Base-by-base conservation (phyloP, 495 filamentous ascomycete genomes). In the Penicillium angulare region DNA sequence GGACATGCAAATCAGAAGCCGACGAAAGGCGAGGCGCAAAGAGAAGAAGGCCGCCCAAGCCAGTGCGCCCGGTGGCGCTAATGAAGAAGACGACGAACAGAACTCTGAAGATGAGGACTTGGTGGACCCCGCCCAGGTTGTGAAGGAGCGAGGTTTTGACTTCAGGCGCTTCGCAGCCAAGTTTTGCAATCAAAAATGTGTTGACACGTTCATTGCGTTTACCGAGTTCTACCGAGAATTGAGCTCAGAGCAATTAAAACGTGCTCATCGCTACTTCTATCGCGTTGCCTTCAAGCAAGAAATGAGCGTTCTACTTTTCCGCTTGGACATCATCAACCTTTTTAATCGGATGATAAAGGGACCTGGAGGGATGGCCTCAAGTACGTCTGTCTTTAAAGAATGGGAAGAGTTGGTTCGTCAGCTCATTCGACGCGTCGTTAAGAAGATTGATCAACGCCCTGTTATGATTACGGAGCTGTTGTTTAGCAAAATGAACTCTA, bases 261-360 rank as follows among this genome's bases (percentile, higher is more conserved):
- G 95, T 3, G 88, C 86, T 18, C 92, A 97, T 69, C 89, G 93
- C 7, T 97, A 93, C 59, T 92, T 99, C 67, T 92, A 97, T 55
- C 85, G 93, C 1, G 81, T 95, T 34, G 92, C 90, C 4, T 97
- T 97, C 77, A 97, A 97, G 69, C 85, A 90, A 60, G 89, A 95
- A 36, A 84, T 93, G 74, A 85, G 84, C 50, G 85, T 95, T 10
- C 78, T 97, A 68, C 78, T 99, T 2, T 96, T 89, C 63, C 84
- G 95, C 4, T 72, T 96, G 3, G 95, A 97, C 59, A 95, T 96
- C 12, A 82, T 99, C 47, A 83, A 85, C 32, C 77, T 97, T 12
- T 86, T 99, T 39, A 84, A 96, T 57, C 82, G 83, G 52, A 92
- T 97, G 82, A 89, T 97, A 64, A 95, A 95, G 65, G 95, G 95